Evolutionary conservation across 225 moss, liverwort and hornwort species (phyloP).

Genomic region (Ulota crispa): DNA sequence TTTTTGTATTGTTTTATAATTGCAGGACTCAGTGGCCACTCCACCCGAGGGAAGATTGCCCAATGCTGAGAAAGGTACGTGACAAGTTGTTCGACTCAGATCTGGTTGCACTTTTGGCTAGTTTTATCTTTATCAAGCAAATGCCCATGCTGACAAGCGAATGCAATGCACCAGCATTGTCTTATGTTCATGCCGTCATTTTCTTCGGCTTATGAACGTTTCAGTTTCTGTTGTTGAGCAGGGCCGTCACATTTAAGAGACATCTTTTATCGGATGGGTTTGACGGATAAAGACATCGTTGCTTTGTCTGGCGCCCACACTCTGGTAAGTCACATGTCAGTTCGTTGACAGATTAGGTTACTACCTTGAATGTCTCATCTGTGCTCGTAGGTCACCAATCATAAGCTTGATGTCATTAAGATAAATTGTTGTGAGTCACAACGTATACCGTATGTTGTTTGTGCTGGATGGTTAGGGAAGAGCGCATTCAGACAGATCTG

Average conservation of each 20-base stretch:
- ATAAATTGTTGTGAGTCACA: conserved; percentile 13
- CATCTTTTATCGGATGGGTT: conserved; percentile 88
- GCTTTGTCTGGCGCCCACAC: conserved; percentile 94
- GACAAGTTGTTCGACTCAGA: not conserved
- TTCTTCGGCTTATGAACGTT: conserved; percentile 1
- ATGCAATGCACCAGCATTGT: conserved; percentile 1
- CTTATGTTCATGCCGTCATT: conserved; percentile 7
- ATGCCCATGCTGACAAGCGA: not conserved
- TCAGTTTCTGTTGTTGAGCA: conserved; percentile 30
- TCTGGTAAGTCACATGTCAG: conserved; percentile 45
- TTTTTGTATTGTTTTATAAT: conserved; percentile 9
- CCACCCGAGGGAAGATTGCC: conserved; percentile 86
- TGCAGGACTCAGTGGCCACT: conserved; percentile 78
- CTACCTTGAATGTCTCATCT: not conserved
- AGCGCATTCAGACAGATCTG: conserved; percentile 84
- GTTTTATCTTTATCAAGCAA: not conserved
- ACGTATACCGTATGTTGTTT: not conserved
- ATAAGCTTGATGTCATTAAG: not conserved
- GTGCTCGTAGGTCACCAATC: not conserved
- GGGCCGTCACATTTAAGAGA: conserved; percentile 84
- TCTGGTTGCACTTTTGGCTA: not conserved
- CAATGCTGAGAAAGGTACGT: conserved; percentile 63
- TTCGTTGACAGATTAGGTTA: not conserved
- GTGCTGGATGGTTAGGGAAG: conserved; percentile 57
- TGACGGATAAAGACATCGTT: conserved; percentile 85